These are phyloP conservation scores for Tremella fuciformis DNA, from an alignment of 768 basidiomycete genomes.

Conservation along the genomic window DNA sequence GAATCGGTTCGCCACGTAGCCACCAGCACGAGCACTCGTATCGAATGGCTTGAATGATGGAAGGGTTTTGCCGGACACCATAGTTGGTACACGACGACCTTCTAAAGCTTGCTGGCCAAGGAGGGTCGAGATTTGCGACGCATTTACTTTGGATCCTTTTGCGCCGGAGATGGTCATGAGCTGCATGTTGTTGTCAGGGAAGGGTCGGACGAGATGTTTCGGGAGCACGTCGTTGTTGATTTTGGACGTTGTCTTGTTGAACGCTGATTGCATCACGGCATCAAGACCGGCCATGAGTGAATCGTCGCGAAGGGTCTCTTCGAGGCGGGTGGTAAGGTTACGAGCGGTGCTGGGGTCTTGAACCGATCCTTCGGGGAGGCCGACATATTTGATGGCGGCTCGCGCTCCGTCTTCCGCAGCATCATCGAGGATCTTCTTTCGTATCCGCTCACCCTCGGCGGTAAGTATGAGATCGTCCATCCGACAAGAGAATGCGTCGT, in stretches of 20 bases:
- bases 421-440: conserved; percentile 65
- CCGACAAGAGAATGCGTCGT: conserved; percentile 94
- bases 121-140: conserved; percentile 94
- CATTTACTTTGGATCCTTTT: conserved; percentile 96
- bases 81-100: conserved; percentile 96
- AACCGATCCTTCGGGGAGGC: conserved; percentile 57
- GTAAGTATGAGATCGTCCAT: conserved; percentile 97
- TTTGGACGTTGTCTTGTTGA: conserved; percentile 76
- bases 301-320: conserved; percentile 91
- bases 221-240: conserved; percentile 88
- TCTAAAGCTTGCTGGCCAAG: conserved; percentile 97
- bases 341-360: conserved; percentile 49
- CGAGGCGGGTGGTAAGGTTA: conserved; percentile 61
- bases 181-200: conserved; percentile 99
- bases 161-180: conserved; percentile 97
- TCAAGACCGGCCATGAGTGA: conserved; percentile 97
- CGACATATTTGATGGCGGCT: conserved; percentile 72
- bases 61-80: conserved; percentile 98
- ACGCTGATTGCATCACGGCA: conserved; percentile 52
- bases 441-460: conserved; percentile 67
- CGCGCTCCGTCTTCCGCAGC: conserved; percentile 74
- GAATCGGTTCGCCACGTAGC: conserved; percentile 97
- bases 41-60: conserved; percentile 97
- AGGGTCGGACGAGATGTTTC: conserved; percentile 78
- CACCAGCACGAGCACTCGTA: conserved; percentile 96